Conservation (phyloP, 140 eudicot genomes). For the Bidens hawaiensis region DNA sequence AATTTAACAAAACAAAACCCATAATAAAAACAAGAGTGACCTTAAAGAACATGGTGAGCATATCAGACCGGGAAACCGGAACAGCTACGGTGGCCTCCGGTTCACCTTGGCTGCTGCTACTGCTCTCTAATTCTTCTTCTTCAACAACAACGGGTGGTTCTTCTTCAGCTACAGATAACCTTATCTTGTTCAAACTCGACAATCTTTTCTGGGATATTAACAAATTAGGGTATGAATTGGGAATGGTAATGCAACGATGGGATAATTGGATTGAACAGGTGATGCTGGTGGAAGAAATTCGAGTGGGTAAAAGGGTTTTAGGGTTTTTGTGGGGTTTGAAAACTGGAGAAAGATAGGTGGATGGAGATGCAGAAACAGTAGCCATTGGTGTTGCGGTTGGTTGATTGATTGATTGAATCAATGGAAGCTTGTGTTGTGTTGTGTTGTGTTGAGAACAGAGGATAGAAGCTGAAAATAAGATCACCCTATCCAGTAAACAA, state of each 20-base stretch:
- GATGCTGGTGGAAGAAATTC: constrained; percentile 12
- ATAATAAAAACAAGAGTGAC: constrained; percentile 22
- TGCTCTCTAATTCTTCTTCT: constrained; percentile 17
- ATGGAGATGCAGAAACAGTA: constrained; percentile 40
- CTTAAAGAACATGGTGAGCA: constrained; percentile 79
- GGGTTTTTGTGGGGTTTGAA: constrained; percentile 33
- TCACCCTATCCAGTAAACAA: constrained; percentile 32
- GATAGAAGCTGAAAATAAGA: constrained; percentile 10
- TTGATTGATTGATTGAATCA: constrained; percentile 4
- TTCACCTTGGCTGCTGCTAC: constrained; percentile 26
- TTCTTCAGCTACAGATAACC: constrained; percentile 47
- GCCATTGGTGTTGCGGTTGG: constrained; percentile 43
- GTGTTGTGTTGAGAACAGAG: not conserved
- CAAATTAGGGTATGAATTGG: constrained; percentile 14
- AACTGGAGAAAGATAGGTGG: constrained; percentile 17
- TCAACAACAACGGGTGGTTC: constrained; percentile 34
- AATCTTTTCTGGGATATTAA: not conserved
- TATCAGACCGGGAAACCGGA: constrained; percentile 81
- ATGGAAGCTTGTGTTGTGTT: too few relatives aligned
- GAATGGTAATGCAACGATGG: constrained; percentile 2
- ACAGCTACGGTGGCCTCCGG: constrained; percentile 66
- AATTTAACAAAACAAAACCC: not conserved
- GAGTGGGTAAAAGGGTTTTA: not conserved
- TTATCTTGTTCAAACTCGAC: constrained; percentile 30
- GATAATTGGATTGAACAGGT: constrained; percentile 20